Percentiles rank a stretch among this genome's conserved stretches.
Conservation (phyloP, 371 early-diverging fungal species). For the Dichotomocladium elegans region DNA sequence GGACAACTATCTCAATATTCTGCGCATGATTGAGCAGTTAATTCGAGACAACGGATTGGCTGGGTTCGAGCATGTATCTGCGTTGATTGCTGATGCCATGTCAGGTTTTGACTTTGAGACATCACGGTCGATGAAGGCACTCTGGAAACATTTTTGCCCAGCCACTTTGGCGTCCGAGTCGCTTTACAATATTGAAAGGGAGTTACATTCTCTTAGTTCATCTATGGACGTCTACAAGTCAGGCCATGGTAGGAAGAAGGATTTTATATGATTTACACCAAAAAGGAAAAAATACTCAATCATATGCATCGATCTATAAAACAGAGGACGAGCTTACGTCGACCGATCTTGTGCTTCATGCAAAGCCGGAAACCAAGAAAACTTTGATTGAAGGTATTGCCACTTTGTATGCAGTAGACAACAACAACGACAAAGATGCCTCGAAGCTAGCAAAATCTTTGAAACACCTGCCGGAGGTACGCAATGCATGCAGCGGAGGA, state of each 20-base stretch:
- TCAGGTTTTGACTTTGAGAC: slow-evolving; percentile 43
- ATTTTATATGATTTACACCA: not conserved
- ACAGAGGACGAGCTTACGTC: slow-evolving; percentile 23
- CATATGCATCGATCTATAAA: not conserved
- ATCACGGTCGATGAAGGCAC: slow-evolving; percentile 55
- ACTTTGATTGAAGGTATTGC: slow-evolving; percentile 71
- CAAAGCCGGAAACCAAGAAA: slow-evolving; percentile 50
- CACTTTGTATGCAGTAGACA: slow-evolving; percentile 70
- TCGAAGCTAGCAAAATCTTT: slow-evolving; percentile 49
- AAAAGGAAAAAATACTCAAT: not conserved
- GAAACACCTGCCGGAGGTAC: slow-evolving; percentile 52
- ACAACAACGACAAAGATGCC: slow-evolving; percentile 46
- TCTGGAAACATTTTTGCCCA: slow-evolving; percentile 64
- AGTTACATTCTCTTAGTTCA: slow-evolving; percentile 17
- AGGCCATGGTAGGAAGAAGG: not conserved
- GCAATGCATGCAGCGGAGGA: slow-evolving; percentile 1
- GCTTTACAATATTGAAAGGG: slow-evolving; percentile 43
- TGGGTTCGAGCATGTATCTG: not conserved
- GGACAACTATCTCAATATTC: slow-evolving; percentile 53
- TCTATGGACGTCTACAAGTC: not conserved
- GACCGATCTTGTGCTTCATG: slow-evolving; percentile 23
- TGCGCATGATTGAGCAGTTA: slow-evolving; percentile 30
- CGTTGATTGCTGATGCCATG: slow-evolving; percentile 28
- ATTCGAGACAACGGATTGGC: slow-evolving; percentile 1
- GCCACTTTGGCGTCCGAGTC: slow-evolving; percentile 50